phyloP scores from a whole-genome alignment of 2,329 filamentous ascomycete genomes.

The Nannizzia gypsea region DNA sequence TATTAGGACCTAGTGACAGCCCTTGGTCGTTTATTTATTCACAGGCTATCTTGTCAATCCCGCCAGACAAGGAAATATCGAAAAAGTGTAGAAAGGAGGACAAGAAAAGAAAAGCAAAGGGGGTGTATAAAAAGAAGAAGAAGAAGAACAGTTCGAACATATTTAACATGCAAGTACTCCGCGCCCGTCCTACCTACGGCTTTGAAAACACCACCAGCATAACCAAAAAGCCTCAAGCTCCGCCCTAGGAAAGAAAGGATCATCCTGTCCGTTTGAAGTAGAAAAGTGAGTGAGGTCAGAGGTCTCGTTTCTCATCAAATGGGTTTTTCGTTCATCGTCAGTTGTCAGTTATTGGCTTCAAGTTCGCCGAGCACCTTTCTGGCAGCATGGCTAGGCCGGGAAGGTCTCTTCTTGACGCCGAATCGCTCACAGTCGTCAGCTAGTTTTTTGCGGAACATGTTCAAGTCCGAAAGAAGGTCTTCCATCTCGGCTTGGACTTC shows the following conservation, averaged over 20 bases:
- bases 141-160: neutral
- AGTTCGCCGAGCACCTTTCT: constrained; percentile 6
- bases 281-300: neutral
- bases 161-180: neutral
- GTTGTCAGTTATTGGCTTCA: neutral
- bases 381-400: neutral
- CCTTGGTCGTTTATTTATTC: neutral
- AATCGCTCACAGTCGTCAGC: constrained; percentile 54
- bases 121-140: neutral
- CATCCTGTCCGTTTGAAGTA: neutral
- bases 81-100: neutral
- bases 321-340: neutral
- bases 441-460: constrained; percentile 73
- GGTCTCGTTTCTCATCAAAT: neutral
- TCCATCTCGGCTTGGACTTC: constrained; percentile 78
- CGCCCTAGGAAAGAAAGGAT: neutral
- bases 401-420: constrained; percentile 16
- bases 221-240: neutral
- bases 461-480: constrained; percentile 66
- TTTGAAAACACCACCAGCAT: neutral
- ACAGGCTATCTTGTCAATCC: constrained; percentile 1
- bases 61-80: neutral
- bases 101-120: neutral
- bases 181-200: neutral
- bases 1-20: neutral